Percentiles rank a stretch among this genome's conserved stretches.
phyloP scores from a whole-genome alignment of 1,284 basidiomycete genomes.

The Cryptococcus sp. region DNA sequence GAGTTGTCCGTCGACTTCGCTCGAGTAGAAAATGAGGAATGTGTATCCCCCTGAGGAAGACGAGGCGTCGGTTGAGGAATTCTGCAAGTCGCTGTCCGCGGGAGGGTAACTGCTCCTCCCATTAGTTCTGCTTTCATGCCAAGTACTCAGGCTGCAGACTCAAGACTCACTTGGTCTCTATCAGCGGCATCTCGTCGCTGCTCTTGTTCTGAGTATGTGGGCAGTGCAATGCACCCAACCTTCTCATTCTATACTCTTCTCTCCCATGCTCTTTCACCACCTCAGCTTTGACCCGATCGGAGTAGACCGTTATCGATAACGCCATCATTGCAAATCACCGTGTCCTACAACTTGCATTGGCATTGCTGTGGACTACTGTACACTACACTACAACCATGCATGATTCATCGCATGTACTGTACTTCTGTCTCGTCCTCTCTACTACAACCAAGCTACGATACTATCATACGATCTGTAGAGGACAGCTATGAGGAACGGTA shows the following conservation, averaged over 20 bases:
- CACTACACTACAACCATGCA: neutral
- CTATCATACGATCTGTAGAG: neutral
- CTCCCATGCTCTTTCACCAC: neutral
- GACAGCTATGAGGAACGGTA: too few species aligned
- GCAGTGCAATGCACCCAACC: neutral
- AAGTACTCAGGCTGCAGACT: neutral
- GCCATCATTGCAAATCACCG: slow-evolving; percentile 8
- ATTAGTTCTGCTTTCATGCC: neutral
- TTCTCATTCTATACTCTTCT: neutral
- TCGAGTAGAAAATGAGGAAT: slow-evolving; percentile 19
- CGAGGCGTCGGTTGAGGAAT: slow-evolving; percentile 1
- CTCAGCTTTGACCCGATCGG: neutral
- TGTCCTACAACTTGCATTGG: neutral
- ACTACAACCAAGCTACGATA: slow-evolving; percentile 1
- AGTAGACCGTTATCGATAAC: slow-evolving; percentile 20
- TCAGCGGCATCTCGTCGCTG: slow-evolving; percentile 8
- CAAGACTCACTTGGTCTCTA: slow-evolving; percentile 5
- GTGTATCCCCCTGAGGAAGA: too few species aligned
- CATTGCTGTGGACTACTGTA: neutral
- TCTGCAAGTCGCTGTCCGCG: slow-evolving; percentile 3
- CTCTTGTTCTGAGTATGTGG: neutral
- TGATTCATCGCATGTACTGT: too few species aligned
- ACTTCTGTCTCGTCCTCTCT: too few species aligned
- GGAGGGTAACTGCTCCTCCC: slow-evolving; percentile 16
- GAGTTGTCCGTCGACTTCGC: slow-evolving; percentile 10